phyloP scores from a whole-genome alignment of 371 early-diverging fungal species.

The Blyttiomyces sp. region DNA sequence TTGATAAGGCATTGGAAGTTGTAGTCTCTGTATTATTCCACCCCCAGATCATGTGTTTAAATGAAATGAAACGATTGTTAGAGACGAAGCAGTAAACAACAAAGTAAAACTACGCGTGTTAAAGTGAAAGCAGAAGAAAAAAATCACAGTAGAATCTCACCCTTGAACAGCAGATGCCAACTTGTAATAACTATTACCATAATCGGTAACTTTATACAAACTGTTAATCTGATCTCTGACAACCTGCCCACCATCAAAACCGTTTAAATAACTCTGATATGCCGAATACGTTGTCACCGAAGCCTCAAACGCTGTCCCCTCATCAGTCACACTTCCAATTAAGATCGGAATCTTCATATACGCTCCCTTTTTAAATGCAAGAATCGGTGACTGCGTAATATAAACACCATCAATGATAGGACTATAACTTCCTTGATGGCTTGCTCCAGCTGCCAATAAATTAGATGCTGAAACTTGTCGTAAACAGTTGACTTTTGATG shows the following conservation, averaged over 20 bases:
- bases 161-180: not conserved
- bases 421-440: too few relatives aligned
- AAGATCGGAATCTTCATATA: not conserved
- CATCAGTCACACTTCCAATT: not conserved
- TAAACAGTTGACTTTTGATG: too few relatives aligned
- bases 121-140: not conserved
- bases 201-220: too few relatives aligned
- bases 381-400: not conserved
- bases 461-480: too few relatives aligned
- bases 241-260: too few relatives aligned
- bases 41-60: too few relatives aligned
- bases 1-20: not conserved
- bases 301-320: not conserved
- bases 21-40: too few relatives aligned
- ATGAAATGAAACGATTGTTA: too few relatives aligned
- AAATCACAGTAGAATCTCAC: not conserved
- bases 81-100: not conserved
- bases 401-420: not conserved
- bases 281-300: not conserved
- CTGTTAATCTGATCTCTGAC: too few relatives aligned
- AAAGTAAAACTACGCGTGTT: not conserved
- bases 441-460: too few relatives aligned
- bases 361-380: not conserved
- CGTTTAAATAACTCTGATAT: not conserved
- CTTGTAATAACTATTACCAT: too few relatives aligned